Percentiles rank a stretch among this genome's conserved stretches.
Conservation (phyloP, 2,329 filamentous ascomycete species). For the Beauveria sp. region DNA sequence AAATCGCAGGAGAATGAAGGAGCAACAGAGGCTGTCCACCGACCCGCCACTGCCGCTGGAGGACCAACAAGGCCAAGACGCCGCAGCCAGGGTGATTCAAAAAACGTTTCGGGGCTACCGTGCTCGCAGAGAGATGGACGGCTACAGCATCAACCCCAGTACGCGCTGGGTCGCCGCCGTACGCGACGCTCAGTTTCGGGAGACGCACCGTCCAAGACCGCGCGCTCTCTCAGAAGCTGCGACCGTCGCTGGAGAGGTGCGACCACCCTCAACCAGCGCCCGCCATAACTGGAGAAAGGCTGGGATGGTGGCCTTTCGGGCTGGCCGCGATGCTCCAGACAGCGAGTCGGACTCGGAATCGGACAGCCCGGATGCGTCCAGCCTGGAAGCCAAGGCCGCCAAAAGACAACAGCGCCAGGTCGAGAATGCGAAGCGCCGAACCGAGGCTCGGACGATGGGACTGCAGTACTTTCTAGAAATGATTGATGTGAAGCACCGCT, state of each 20-base stretch:
- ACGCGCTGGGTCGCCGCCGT: constrained; percentile 65
- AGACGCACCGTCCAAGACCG: constrained; percentile 37
- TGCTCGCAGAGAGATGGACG: constrained; percentile 60
- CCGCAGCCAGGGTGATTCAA: constrained; percentile 54
- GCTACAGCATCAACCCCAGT: constrained; percentile 60
- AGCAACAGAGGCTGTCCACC: constrained; percentile 28
- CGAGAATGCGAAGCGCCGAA: constrained; percentile 49
- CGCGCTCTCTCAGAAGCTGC: constrained; percentile 17
- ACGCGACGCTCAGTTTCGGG: constrained; percentile 47
- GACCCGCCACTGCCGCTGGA: constrained; percentile 14
- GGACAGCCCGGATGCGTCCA: constrained; percentile 24
- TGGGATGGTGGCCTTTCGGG: constrained; percentile 61
- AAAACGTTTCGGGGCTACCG: constrained; percentile 73
- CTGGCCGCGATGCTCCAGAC: constrained; percentile 54
- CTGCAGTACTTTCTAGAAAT: constrained; percentile 80
- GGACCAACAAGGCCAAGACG: constrained; percentile 21
- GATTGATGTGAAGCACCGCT: constrained; percentile 80
- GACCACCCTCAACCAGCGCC: constrained; percentile 17
- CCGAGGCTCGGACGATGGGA: constrained; percentile 72
- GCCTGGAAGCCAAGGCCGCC: constrained; percentile 30
- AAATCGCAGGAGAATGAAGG: constrained; percentile 32
- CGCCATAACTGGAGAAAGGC: constrained; percentile 73
- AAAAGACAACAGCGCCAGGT: constrained; percentile 35
- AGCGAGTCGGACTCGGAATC: constrained; percentile 36
- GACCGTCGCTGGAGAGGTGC: neutral